Percentiles rank a stretch among this genome's conserved stretches.
These are phyloP conservation scores for Bipolaris cookei DNA, from an alignment of 2,329 filamentous ascomycete species.

Conservation along the genomic window DNA sequence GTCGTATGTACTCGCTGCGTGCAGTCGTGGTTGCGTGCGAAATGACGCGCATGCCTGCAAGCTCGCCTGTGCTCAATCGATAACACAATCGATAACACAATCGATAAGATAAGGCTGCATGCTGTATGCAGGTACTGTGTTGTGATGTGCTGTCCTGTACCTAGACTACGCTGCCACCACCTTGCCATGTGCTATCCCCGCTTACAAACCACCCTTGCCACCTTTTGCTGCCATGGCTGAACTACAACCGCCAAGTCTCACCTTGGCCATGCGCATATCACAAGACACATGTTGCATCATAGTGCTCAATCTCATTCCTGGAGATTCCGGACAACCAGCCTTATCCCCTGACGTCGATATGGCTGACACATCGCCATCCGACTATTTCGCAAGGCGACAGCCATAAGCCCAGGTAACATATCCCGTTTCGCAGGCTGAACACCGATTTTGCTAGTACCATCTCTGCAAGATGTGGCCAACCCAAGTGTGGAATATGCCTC, in stretches of 20 bases:
- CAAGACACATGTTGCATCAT: neutral
- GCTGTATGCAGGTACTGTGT: neutral
- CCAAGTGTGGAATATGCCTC: no score
- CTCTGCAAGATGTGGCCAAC: neutral
- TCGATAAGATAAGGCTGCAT: conserved; percentile 7
- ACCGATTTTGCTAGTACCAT: neutral
- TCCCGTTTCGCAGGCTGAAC: neutral
- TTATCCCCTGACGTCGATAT: neutral
- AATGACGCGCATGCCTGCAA: neutral
- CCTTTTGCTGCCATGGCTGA: neutral
- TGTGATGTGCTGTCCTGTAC: no score
- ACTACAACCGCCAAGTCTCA: neutral
- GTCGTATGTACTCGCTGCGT: neutral
- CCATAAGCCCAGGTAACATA: neutral
- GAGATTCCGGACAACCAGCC: neutral
- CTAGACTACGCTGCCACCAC: neutral
- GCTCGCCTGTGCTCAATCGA: conserved; percentile 1
- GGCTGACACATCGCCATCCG: neutral
- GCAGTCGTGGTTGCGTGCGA: neutral
- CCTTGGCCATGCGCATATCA: neutral
- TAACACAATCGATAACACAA: conserved; percentile 8
- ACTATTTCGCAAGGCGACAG: neutral
- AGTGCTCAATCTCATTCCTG: neutral
- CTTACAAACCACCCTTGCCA: conserved; percentile 1
- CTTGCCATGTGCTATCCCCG: neutral